Percentiles rank a stretch among this genome's conserved stretches.
Conservation (phyloP, 2,329 filamentous ascomycete species). For the Xylariaceae sp. region DNA sequence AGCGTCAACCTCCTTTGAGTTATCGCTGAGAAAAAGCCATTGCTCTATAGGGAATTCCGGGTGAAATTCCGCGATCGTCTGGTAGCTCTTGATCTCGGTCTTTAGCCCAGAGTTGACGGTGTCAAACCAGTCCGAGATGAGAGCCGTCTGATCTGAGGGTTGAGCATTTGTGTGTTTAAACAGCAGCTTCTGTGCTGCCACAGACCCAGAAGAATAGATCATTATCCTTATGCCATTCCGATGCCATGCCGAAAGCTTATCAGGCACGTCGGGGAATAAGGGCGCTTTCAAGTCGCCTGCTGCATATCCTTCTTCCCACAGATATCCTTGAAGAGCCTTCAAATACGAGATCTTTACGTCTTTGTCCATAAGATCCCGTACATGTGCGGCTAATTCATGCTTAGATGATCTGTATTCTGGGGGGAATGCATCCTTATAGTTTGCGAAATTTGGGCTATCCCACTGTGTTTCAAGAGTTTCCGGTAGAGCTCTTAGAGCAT, state of each 20-base stretch:
- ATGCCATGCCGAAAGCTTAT: conserved; percentile 58
- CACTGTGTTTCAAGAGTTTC: conserved; percentile 61
- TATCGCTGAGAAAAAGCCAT: conserved; percentile 80
- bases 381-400: conserved; percentile 59
- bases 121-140: conserved; percentile 69
- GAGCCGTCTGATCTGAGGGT: conserved; percentile 54
- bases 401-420: conserved; percentile 56
- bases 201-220: conserved; percentile 79
- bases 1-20: conserved; percentile 64
- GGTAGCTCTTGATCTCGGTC: conserved; percentile 62
- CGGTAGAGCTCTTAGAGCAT: conserved; percentile 65
- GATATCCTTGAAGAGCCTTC: conserved; percentile 73
- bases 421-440: conserved; percentile 69
- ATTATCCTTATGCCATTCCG: conserved; percentile 54
- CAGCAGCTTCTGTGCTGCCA: conserved; percentile 74
- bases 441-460: conserved; percentile 59
- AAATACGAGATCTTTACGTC: conserved; percentile 75
- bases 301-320: conserved; percentile 72
- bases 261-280: conserved; percentile 70
- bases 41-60: conserved; percentile 45
- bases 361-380: conserved; percentile 63
- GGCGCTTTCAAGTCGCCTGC: conserved; percentile 66
- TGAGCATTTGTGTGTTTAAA: conserved; percentile 63
- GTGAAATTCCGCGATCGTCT: conserved; percentile 53
- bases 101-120: conserved; percentile 77